Conservation (phyloP, 2,329 filamentous ascomycete genomes). For the Alternaria arborescens region DNA sequence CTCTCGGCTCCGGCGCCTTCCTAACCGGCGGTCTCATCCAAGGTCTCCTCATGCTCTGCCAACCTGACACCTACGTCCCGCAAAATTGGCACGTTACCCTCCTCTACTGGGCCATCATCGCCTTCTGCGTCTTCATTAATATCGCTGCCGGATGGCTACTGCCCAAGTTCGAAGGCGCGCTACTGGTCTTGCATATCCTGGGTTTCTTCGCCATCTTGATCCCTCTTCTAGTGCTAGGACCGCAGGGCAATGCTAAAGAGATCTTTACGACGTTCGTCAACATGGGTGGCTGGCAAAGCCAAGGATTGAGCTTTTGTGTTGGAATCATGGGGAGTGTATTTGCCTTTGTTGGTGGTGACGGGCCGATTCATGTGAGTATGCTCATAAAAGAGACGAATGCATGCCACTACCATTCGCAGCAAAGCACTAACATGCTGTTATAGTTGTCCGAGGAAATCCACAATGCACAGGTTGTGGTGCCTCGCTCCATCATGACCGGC, state of each 20-base stretch:
- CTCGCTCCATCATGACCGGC: slow-evolving; percentile 50
- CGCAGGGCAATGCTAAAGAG: slow-evolving; percentile 47
- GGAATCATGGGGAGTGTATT: slow-evolving; percentile 50
- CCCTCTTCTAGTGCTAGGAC: slow-evolving; percentile 54
- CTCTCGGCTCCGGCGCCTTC: slow-evolving; percentile 39
- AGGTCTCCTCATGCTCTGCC: slow-evolving; percentile 49
- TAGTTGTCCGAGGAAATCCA: slow-evolving; percentile 43
- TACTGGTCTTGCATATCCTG: slow-evolving; percentile 58
- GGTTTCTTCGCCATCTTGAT: slow-evolving; percentile 62
- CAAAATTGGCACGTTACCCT: slow-evolving; percentile 61
- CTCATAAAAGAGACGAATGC: not conserved
- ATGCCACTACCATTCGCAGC: too few species aligned
- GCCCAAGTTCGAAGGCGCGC: slow-evolving; percentile 57
- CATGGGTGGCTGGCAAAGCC: slow-evolving; percentile 53
- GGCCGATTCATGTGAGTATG: slow-evolving; percentile 47
- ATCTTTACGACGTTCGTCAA: slow-evolving; percentile 59
- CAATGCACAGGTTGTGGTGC: slow-evolving; percentile 40
- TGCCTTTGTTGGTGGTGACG: slow-evolving; percentile 49
- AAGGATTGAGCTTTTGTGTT: slow-evolving; percentile 55
- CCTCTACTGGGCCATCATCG: slow-evolving; percentile 56
- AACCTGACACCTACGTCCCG: slow-evolving; percentile 46
- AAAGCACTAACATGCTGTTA: slow-evolving; percentile 8
- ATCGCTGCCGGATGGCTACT: slow-evolving; percentile 54
- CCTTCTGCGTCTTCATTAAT: slow-evolving; percentile 55
- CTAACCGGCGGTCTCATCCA: slow-evolving; percentile 40